phyloP scores from a whole-genome alignment of 2,329 filamentous ascomycete genomes.

The Aspergillus carbonarius region DNA sequence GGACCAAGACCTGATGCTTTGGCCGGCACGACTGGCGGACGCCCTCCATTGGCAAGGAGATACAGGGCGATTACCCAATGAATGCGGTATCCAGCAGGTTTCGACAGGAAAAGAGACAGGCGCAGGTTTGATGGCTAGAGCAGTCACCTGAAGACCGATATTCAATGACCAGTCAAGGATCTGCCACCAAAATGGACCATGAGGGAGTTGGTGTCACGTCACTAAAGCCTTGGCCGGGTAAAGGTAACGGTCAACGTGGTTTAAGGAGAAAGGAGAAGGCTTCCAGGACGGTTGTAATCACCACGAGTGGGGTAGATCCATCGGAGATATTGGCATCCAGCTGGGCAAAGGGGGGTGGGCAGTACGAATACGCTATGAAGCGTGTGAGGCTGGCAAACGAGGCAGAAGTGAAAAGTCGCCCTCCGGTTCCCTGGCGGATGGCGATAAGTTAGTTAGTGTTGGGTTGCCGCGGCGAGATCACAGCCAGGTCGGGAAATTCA shows the following conservation, averaged over 20 bases:
- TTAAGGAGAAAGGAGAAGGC: conserved; percentile 7
- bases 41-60: conserved; percentile 49
- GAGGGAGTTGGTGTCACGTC: conserved; percentile 11
- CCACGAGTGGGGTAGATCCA: conserved; percentile 17
- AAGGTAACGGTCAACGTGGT: conserved; percentile 10
- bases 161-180: background rate
- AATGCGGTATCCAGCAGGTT: background rate
- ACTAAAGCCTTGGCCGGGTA: conserved; percentile 1
- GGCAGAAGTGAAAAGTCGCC: conserved; percentile 4
- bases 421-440: conserved; percentile 1
- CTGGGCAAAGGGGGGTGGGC: background rate
- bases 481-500: conserved; percentile 18
- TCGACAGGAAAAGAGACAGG: background rate
- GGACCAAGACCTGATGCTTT: conserved; percentile 92
- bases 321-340: conserved; percentile 9
- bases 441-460: conserved; percentile 8
- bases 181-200: background rate
- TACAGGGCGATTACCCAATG: conserved; percentile 5
- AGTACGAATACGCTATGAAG: background rate
- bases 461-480: conserved; percentile 12
- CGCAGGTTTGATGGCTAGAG: background rate
- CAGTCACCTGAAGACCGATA: background rate
- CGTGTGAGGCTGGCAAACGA: conserved; percentile 4
- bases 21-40: conserved; percentile 69
- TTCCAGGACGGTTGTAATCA: conserved; percentile 11